These are phyloP conservation scores for Fonsecaea nubica DNA, from an alignment of 2,329 filamentous ascomycete species.

Conservation along the genomic window DNA sequence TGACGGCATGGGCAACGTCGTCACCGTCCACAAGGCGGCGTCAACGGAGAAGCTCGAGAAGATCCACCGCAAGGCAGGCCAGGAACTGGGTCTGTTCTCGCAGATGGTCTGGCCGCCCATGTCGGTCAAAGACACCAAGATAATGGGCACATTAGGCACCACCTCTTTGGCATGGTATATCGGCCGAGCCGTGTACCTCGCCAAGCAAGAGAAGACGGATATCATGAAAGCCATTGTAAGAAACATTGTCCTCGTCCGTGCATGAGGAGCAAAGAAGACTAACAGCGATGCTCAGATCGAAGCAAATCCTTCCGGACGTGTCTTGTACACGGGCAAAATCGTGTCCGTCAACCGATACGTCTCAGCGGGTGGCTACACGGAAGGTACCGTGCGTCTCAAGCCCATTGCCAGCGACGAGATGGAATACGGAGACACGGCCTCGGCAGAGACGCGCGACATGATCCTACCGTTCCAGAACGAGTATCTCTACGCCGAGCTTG, in stretches of 20 bases:
- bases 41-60: constrained; percentile 48
- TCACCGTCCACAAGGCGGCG: constrained; percentile 49
- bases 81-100: constrained; percentile 41
- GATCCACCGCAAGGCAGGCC: constrained; percentile 38
- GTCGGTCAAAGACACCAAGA: constrained; percentile 46
- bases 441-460: constrained; percentile 25
- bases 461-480: constrained; percentile 42
- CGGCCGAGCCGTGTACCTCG: constrained; percentile 41
- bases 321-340: constrained; percentile 57
- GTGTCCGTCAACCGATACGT: constrained; percentile 50
- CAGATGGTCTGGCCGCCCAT: constrained; percentile 51
- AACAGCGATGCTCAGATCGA: constrained; percentile 36
- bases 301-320: constrained; percentile 42
- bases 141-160: constrained; percentile 48
- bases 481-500: constrained; percentile 41
- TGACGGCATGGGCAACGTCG: constrained; percentile 51
- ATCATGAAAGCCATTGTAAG: constrained; percentile 52
- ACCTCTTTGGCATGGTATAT: constrained; percentile 44
- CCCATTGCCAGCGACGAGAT: constrained; percentile 41
- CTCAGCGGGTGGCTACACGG: constrained; percentile 50
- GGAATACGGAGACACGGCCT: constrained; percentile 28
- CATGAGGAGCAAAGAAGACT: neutral
- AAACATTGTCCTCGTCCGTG: constrained; percentile 35
- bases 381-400: constrained; percentile 43
- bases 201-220: constrained; percentile 40